These are phyloP conservation scores for Gyrodon lividus DNA, from an alignment of 768 basidiomycete species.

Conservation along the genomic window DNA sequence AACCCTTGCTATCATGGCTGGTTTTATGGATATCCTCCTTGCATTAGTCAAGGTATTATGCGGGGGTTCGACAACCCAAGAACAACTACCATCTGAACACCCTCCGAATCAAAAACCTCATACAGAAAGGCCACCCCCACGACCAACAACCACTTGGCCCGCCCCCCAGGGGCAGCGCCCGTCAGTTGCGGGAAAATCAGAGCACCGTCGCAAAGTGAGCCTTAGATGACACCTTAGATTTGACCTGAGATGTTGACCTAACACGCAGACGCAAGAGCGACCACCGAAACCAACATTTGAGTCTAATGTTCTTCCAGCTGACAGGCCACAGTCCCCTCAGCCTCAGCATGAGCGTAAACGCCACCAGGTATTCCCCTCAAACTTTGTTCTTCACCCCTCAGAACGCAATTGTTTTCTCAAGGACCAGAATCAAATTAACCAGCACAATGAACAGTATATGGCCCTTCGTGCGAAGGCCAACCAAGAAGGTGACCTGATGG, in stretches of 20 bases:
- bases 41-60: slow-evolving; percentile 24
- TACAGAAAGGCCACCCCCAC: slow-evolving; percentile 10
- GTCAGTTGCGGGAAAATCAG: neutral
- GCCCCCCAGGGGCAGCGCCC: neutral
- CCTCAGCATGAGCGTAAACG: slow-evolving; percentile 16
- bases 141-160: slow-evolving; percentile 1
- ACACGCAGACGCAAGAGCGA: slow-evolving; percentile 13
- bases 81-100: slow-evolving; percentile 7
- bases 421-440: slow-evolving; percentile 63
- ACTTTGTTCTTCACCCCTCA: neutral
- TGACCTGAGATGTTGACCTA: neutral
- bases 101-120: neutral
- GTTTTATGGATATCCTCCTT: slow-evolving; percentile 27
- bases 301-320: slow-evolving; percentile 4
- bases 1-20: slow-evolving; percentile 14
- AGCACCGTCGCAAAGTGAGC: slow-evolving; percentile 15
- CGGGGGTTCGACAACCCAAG: slow-evolving; percentile 17
- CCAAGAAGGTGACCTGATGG: slow-evolving; percentile 79
- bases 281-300: slow-evolving; percentile 13
- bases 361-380: slow-evolving; percentile 14
- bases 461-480: slow-evolving; percentile 74
- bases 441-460: slow-evolving; percentile 66
- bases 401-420: slow-evolving; percentile 20
- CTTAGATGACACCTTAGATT: too few relatives aligned
- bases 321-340: slow-evolving; percentile 7